Conservation (phyloP, 768 basidiomycete genomes). For the Paxillus rubicundulus region DNA sequence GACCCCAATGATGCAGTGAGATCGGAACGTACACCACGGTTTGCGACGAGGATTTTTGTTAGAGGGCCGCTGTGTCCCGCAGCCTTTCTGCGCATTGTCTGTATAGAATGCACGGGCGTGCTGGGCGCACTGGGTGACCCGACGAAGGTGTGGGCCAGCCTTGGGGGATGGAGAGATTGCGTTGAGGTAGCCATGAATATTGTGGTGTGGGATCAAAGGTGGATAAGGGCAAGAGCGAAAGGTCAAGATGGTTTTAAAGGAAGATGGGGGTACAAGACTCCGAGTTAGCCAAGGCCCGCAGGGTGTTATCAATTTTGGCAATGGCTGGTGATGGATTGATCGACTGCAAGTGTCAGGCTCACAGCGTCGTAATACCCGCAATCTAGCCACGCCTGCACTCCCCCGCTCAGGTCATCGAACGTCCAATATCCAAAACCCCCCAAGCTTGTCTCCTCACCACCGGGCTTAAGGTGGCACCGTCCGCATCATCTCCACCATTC, state of each 20-base stretch:
- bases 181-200: constrained; percentile 23
- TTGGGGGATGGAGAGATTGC: constrained; percentile 61
- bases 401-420: not conserved
- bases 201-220: constrained; percentile 12
- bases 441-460: constrained; percentile 7
- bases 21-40: constrained; percentile 71
- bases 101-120: constrained; percentile 87
- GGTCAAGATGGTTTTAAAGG: constrained; percentile 7
- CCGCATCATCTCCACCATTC: constrained; percentile 30
- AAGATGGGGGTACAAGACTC: not conserved
- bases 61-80: constrained; percentile 88
- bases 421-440: not conserved
- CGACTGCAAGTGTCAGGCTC: too few relatives aligned
- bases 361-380: not conserved
- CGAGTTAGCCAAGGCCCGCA: not conserved
- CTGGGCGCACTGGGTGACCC: constrained; percentile 74
- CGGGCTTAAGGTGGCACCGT: constrained; percentile 35
- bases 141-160: constrained; percentile 70
- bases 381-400: not conserved
- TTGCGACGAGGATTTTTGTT: constrained; percentile 90
- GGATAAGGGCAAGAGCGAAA: not conserved
- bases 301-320: not conserved
- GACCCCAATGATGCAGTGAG: constrained; percentile 2
- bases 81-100: constrained; percentile 86
- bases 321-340: not conserved